A percentile compares a stretch with the other conserved stretches of the same genome.
Evolutionary conservation across 192 early-diverging fungal species (phyloP).

Genomic region (Chytriomyces sp.): DNA sequence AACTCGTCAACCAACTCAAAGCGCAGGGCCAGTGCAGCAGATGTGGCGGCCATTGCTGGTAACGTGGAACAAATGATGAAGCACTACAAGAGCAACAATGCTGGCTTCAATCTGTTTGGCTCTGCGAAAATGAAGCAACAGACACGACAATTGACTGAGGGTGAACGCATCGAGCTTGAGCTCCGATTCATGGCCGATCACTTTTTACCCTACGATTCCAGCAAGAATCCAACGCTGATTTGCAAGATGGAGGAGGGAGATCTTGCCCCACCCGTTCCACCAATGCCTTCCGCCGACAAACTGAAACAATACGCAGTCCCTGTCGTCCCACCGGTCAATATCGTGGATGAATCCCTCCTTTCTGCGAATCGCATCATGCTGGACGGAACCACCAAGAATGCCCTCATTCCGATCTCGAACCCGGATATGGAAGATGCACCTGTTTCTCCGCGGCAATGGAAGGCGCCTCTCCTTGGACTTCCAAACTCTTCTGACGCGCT

Average conservation of each 20-base stretch:
- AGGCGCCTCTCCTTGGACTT: neutral
- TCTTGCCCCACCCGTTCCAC: neutral
- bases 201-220: constrained; percentile 5
- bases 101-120: neutral
- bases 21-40: neutral
- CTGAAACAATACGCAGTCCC: neutral
- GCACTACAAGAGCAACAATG: neutral
- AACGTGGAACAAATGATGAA: neutral
- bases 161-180: constrained; percentile 1
- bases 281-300: neutral
- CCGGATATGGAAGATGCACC: neutral
- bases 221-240: neutral
- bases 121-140: neutral
- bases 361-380: neutral
- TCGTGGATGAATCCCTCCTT: neutral
- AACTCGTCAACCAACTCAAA: neutral
- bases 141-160: neutral
- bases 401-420: too few relatives aligned
- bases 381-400: neutral
- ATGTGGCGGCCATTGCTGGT: neutral
- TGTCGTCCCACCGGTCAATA: too few relatives aligned
- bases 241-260: neutral
- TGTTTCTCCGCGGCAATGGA: neutral
- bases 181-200: constrained; percentile 13
- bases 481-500: neutral